Base-by-base conservation (phyloP, 352 stramenopile genomes). In the Pseudoperonospora humuli region DNA sequence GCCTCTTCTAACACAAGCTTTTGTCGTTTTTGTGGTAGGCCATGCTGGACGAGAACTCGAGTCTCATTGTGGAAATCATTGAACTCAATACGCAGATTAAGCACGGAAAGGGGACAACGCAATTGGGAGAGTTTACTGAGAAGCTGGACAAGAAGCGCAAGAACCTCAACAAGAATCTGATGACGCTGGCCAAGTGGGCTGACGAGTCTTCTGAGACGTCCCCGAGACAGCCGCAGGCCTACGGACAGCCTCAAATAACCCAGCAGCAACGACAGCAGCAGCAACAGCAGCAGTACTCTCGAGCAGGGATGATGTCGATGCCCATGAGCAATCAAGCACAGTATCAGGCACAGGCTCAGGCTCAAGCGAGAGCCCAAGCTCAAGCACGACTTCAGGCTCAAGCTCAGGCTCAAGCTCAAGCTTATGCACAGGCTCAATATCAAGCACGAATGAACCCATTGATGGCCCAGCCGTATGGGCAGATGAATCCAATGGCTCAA, bases 91-190 rank as follows among this genome's bases (percentile, higher is more conserved):
- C 83, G 49, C 65, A 86, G 50, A 87, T 93, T 44, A 93, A 93
- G 46, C 75, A 86, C 37, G 77, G 75, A 13, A 89, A 89, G 31
- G 80, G 80, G 9, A 88, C 73, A 20, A 50, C 63, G 11, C 72
- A 86, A 38, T 64, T 89, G 34, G 70, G 71, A 32, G 77, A 90
- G 27, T 76, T 89, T 54, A 85, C 74, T 31, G 77, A 93, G 39
- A 88, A 90, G 51, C 61, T 93, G 25, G 77, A 93, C 57, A 90
- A 90, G 68, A 93, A 93, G 58, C 73, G 80, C 46, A 90, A 93
- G 50, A 81, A 83, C 50, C 80, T 93, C 39, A 93, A 93, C 64
- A 84, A 84, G 57, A 93, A 93, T 61, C 67, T 93, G 39, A 93
- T 93, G 80, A 93, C 76, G 33, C 68, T 93, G 24, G 80, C 80